Percentiles rank a stretch among this genome's conserved stretches.
These are phyloP conservation scores for Tagetes erecta DNA, from an alignment of 129 eudicot genomes.

Conservation along the genomic window DNA sequence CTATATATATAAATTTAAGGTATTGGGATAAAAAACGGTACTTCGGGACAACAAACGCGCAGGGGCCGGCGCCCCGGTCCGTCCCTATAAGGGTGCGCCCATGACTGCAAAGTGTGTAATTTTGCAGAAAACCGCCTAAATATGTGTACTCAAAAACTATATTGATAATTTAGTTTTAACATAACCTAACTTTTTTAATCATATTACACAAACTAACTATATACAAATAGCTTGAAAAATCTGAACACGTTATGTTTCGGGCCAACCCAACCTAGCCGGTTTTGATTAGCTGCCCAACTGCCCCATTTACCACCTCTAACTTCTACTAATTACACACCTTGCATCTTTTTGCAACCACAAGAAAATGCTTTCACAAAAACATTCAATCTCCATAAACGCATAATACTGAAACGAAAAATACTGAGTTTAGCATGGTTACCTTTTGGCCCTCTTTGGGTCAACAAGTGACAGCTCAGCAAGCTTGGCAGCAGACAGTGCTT, in stretches of 20 bases:
- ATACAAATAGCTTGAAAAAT: background rate
- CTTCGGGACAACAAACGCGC: no score
- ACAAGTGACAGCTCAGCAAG: constrained; percentile 89
- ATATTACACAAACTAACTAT: background rate
- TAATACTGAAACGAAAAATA: background rate
- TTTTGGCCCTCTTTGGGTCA: constrained; percentile 92
- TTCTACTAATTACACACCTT: background rate
- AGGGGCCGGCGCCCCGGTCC: no score
- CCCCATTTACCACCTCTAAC: background rate
- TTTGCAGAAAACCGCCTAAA: background rate
- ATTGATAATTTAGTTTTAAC: background rate
- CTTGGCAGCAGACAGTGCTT: constrained; percentile 89
- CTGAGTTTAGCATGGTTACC: constrained; percentile 34
- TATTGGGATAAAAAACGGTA: no score
- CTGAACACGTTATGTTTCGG: background rate
- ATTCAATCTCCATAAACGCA: background rate
- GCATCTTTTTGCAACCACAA: no score
- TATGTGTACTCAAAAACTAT: background rate
- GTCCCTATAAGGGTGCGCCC: no score
- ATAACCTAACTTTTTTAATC: background rate
- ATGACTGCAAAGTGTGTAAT: background rate
- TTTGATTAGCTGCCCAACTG: background rate
- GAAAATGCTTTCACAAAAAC: background rate
- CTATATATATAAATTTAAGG: no score
- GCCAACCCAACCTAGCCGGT: background rate